These are phyloP conservation scores for Saitoella complicata DNA, from an alignment of 805 yeast genomes.

Conservation along the genomic window DNA sequence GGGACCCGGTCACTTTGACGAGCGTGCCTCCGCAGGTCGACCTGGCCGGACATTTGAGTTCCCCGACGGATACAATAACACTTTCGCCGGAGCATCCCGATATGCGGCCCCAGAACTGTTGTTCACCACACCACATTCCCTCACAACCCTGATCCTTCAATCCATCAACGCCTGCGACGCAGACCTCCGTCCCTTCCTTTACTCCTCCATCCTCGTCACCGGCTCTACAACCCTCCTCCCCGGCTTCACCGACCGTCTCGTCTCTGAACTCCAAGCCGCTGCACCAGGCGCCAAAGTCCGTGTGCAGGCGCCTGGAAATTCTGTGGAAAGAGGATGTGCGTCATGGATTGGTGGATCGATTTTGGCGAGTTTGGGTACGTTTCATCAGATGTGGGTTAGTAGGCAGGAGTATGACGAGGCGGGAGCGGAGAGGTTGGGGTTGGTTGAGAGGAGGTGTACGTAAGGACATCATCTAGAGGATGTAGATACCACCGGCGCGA, in stretches of 20 bases:
- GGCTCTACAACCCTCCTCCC: slow-evolving; percentile 44
- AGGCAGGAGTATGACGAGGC: slow-evolving; percentile 50
- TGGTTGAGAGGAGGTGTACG: slow-evolving; percentile 25
- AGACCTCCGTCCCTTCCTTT: slow-evolving; percentile 23
- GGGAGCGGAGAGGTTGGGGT: slow-evolving; percentile 25
- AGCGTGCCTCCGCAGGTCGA: slow-evolving; percentile 21
- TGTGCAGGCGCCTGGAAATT: slow-evolving; percentile 26
- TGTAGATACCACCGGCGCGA: too few relatives aligned
- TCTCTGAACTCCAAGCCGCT: slow-evolving; percentile 36
- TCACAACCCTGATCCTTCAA: slow-evolving; percentile 26
- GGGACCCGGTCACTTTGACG: slow-evolving; percentile 19
- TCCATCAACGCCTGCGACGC: slow-evolving; percentile 31
- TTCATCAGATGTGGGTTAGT: slow-evolving; percentile 40
- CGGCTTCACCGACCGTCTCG: slow-evolving; percentile 39
- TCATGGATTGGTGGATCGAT: slow-evolving; percentile 64
- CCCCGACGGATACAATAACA: slow-evolving; percentile 36
- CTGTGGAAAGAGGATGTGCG: slow-evolving; percentile 39
- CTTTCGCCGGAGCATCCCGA: slow-evolving; percentile 35
- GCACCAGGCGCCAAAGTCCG: slow-evolving; percentile 35
- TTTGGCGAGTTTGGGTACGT: slow-evolving; percentile 41
- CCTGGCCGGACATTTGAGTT: slow-evolving; percentile 36
- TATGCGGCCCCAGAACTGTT: slow-evolving; percentile 46
- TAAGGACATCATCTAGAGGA: slow-evolving; percentile 5
- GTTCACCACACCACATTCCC: slow-evolving; percentile 21
- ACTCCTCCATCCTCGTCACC: slow-evolving; percentile 38